These are phyloP conservation scores for Colletotrichum trifolii DNA, from an alignment of 2,329 filamentous ascomycete species.

Conservation along the genomic window DNA sequence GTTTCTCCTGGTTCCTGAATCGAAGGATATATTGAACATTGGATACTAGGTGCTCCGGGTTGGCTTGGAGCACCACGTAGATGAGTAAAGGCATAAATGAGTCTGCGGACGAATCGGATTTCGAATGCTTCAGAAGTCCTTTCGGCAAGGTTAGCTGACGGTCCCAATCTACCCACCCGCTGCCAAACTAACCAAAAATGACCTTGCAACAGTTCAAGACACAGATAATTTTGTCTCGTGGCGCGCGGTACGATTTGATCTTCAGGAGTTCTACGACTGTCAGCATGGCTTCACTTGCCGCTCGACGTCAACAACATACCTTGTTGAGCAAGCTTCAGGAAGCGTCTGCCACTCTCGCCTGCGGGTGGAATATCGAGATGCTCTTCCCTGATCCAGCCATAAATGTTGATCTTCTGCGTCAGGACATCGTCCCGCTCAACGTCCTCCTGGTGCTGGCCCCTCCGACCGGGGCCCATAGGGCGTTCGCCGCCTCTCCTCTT, in stretches of 20 bases:
- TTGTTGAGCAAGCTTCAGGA: constrained; percentile 89
- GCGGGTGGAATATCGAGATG: constrained; percentile 92
- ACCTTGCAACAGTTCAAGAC: constrained; percentile 99
- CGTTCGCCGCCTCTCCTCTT: constrained; percentile 76
- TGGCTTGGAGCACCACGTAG: constrained; percentile 93
- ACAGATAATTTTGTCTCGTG: constrained; percentile 97
- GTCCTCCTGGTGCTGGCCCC: constrained; percentile 97
- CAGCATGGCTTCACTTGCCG: constrained; percentile 42
- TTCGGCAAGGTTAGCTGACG: background rate
- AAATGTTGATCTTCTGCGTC: constrained; percentile 95
- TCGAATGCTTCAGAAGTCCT: constrained; percentile 90
- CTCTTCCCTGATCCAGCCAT: constrained; percentile 92
- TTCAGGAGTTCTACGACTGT: constrained; percentile 81
- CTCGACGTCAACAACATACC: constrained; percentile 56
- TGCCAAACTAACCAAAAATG: constrained; percentile 79
- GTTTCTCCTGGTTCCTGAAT: constrained; percentile 96
- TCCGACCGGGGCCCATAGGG: constrained; percentile 81
- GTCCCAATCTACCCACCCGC: background rate
- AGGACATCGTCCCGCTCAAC: constrained; percentile 97
- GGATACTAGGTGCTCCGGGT: constrained; percentile 93
- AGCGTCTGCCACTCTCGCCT: constrained; percentile 86
- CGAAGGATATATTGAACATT: constrained; percentile 98
- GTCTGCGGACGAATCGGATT: constrained; percentile 94
- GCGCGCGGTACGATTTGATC: constrained; percentile 96
- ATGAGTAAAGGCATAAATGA: constrained; percentile 96